phyloP scores from a whole-genome alignment of 2,329 filamentous ascomycete genomes.

The Xylaria sp. region DNA sequence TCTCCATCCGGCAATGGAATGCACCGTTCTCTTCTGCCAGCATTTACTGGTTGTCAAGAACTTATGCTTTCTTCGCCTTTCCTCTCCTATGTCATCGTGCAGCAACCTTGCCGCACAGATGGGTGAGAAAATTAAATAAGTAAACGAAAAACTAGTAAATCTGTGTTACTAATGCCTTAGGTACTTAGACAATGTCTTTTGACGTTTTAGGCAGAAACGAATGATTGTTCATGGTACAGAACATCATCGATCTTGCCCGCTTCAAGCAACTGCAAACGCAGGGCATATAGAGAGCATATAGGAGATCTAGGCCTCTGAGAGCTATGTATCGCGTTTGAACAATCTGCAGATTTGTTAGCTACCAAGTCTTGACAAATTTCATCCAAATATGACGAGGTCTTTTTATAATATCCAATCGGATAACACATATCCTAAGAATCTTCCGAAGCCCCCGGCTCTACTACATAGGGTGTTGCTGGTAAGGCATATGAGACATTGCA shows the following conservation, averaged over 20 bases:
- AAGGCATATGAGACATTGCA: conserved; percentile 1
- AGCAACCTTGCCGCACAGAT: neutral
- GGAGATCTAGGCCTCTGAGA: neutral
- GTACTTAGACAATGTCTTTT: neutral
- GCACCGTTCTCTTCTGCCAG: neutral
- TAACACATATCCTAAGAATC: neutral
- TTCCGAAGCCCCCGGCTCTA: neutral
- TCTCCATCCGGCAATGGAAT: neutral
- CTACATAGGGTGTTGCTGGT: neutral
- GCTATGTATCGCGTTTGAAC: neutral
- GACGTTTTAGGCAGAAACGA: neutral
- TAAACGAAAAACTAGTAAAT: neutral
- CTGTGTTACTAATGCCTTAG: neutral
- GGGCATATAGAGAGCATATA: neutral
- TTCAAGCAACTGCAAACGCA: neutral
- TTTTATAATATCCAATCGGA: neutral
- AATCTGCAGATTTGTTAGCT: conserved; percentile 16
- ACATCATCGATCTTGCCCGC: neutral
- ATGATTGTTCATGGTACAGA: neutral
- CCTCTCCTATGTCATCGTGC: neutral
- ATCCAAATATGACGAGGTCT: neutral
- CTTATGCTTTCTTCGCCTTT: neutral
- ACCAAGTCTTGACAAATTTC: neutral
- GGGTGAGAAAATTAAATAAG: neutral
- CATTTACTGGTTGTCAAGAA: neutral